Evolutionary conservation across 2,329 filamentous ascomycete genomes (phyloP).

Genomic region (Incumbomyces delicatus): DNA sequence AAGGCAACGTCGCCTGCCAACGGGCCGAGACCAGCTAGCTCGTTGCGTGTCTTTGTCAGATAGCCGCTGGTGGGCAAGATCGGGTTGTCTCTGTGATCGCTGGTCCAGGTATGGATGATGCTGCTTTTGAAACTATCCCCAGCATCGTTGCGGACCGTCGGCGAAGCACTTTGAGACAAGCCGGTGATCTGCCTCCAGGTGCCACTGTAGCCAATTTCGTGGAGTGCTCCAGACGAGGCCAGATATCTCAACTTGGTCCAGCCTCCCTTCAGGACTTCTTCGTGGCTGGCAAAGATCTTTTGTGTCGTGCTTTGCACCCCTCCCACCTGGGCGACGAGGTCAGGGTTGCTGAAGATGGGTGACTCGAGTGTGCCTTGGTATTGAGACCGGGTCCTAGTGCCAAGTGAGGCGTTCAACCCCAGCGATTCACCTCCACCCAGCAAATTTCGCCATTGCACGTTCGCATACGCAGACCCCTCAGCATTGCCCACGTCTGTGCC

Average conservation of each 20-base stretch:
- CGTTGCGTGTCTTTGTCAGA: conserved; percentile 64
- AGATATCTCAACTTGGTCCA: conserved; percentile 69
- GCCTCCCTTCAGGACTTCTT: conserved; percentile 74
- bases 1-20: conserved; percentile 87
- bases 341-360: conserved; percentile 74
- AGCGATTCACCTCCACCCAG: conserved; percentile 89
- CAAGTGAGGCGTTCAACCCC: conserved; percentile 75
- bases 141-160: conserved; percentile 71
- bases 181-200: conserved; percentile 84
- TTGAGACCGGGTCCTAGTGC: conserved; percentile 81
- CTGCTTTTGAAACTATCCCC: conserved; percentile 87
- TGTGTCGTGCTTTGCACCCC: conserved; percentile 73
- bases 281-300: conserved; percentile 89
- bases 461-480: conserved; percentile 87
- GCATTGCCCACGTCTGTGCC: conserved; percentile 90
- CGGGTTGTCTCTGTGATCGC: conserved; percentile 73
- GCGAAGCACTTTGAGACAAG: conserved; percentile 64
- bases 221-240: conserved; percentile 53
- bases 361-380: conserved; percentile 81
- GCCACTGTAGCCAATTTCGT: conserved; percentile 70
- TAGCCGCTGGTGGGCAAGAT: conserved; percentile 77
- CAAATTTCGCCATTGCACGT: conserved; percentile 78
- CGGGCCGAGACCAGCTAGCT: conserved; percentile 78
- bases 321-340: conserved; percentile 68
- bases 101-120: conserved; percentile 68